These are phyloP conservation scores for Neurospora tetrasperma DNA, from an alignment of 495 filamentous ascomycete genomes.

Conservation along the genomic window DNA sequence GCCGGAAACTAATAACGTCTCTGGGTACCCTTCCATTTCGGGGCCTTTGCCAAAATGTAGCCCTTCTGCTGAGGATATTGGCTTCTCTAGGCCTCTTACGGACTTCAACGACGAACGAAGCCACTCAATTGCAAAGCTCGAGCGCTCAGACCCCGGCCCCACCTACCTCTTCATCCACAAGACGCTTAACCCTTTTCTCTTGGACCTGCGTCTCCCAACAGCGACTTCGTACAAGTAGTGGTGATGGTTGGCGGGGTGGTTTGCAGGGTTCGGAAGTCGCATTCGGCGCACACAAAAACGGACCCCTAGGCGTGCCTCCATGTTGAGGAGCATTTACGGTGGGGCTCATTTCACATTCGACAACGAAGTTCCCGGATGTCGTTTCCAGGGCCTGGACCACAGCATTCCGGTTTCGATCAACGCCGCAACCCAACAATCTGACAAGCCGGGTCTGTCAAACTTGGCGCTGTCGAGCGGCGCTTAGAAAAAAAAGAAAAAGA, in stretches of 20 bases:
- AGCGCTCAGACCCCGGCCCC: not conserved
- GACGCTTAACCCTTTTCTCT: conserved; percentile 22
- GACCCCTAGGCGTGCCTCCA: not conserved
- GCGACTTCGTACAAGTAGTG: conserved; percentile 1
- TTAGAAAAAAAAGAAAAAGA: not conserved
- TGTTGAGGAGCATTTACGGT: not conserved
- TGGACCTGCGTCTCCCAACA: conserved; percentile 24
- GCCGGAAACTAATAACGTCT: not conserved
- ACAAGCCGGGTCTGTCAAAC: conserved; percentile 3
- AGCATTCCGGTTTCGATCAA: not conserved
- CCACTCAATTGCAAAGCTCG: not conserved
- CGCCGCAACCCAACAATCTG: not conserved
- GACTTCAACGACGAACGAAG: not conserved
- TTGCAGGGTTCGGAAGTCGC: not conserved
- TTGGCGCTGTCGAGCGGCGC: not conserved
- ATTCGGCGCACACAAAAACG: not conserved
- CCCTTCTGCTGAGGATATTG: not conserved
- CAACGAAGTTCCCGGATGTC: not conserved
- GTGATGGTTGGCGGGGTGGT: conserved; percentile 4
- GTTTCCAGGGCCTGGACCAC: not conserved
- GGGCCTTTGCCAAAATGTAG: not conserved
- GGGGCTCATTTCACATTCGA: not conserved
- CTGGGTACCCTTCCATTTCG: not conserved
- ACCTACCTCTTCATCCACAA: not conserved
- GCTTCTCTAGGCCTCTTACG: not conserved